Conservation (phyloP, 208 protist species). For the Acanthamoeba healyi region DNA sequence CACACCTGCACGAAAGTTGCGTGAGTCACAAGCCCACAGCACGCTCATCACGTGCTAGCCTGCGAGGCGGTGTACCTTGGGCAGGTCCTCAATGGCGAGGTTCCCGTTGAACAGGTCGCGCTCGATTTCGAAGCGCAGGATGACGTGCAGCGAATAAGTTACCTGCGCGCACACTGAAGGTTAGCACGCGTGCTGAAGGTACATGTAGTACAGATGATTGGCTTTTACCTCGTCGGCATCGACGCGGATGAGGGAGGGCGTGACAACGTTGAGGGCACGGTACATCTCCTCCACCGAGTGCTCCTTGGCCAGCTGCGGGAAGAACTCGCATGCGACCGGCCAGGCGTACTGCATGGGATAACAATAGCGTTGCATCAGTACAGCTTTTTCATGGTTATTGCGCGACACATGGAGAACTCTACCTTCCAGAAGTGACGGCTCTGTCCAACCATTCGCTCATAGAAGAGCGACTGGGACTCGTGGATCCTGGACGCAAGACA, state of each 20-base stretch:
- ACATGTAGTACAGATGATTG: background rate
- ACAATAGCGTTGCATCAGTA: too few species aligned
- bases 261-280: constrained; percentile 36
- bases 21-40: background rate
- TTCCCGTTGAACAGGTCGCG: constrained; percentile 16
- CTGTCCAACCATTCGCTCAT: constrained; percentile 52
- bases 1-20: background rate
- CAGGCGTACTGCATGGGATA: constrained; percentile 22
- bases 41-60: background rate
- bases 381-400: too few species aligned
- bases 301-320: background rate
- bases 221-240: constrained; percentile 38
- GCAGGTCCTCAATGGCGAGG: constrained; percentile 6
- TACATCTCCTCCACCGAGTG: constrained; percentile 26
- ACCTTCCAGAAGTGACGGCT: constrained; percentile 63
- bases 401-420: background rate
- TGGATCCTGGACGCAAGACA: background rate
- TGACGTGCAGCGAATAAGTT: constrained; percentile 47
- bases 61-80: background rate
- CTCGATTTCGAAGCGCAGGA: constrained; percentile 57
- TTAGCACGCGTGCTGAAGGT: background rate
- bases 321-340: constrained; percentile 4
- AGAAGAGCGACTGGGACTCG: constrained; percentile 64
- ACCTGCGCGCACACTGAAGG: too few species aligned
- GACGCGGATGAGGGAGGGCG: constrained; percentile 42